Conservation (phyloP, 2,329 filamentous ascomycete genomes). For the Neoarthrinium moseri region DNA sequence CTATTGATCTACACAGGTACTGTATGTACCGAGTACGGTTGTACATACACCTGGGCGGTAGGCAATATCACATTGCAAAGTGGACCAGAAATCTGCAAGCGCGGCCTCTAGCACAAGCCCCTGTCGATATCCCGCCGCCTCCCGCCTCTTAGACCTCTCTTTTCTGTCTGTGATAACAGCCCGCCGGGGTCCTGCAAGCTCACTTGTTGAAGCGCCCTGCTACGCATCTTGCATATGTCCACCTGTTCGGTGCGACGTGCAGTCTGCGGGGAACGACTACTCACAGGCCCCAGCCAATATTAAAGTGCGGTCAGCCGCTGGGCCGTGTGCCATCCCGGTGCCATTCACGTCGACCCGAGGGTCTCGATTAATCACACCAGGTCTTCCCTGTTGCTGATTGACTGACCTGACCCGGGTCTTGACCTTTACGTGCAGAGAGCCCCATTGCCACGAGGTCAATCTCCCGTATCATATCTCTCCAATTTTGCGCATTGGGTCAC, state of each 20-base stretch:
- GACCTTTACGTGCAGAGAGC: constrained; percentile 16
- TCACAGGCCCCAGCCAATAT: constrained; percentile 51
- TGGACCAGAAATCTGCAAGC: constrained; percentile 1
- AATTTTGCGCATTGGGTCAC: not conserved
- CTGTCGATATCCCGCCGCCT: constrained; percentile 15
- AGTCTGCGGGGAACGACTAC: constrained; percentile 36
- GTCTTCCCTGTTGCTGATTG: constrained; percentile 26
- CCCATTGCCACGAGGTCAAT: constrained; percentile 20
- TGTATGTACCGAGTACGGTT: too few relatives aligned
- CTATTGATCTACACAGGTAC: too few relatives aligned
- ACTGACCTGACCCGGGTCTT: constrained; percentile 13
- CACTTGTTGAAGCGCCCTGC: constrained; percentile 1
- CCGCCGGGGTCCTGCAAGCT: constrained; percentile 13
- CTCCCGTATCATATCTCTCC: not conserved
- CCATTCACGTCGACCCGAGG: constrained; percentile 15
- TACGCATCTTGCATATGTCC: constrained; percentile 18
- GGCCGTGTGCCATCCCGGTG: constrained; percentile 15
- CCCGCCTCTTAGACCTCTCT: constrained; percentile 20
- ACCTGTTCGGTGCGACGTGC: constrained; percentile 30
- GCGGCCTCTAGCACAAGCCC: constrained; percentile 1
- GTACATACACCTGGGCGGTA: too few relatives aligned
- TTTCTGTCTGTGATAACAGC: constrained; percentile 16
- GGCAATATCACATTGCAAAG: too few relatives aligned
- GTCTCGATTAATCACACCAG: constrained; percentile 19
- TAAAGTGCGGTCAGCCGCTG: constrained; percentile 40